Base-by-base conservation (phyloP, 495 filamentous ascomycete genomes). In the Evansstolkia leycettana region DNA sequence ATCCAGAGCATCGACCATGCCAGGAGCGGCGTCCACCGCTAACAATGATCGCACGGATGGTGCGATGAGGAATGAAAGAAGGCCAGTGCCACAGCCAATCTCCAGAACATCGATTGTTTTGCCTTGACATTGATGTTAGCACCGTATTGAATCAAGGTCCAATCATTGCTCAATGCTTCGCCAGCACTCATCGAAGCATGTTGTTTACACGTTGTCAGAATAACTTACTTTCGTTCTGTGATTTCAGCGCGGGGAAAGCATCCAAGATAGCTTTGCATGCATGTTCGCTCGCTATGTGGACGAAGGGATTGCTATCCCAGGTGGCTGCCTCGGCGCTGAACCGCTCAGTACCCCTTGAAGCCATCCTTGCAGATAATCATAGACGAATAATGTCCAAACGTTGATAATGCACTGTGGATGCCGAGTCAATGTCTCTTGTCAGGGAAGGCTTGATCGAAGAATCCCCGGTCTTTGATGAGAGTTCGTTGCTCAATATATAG, bases 61-160 rank as follows among this genome's bases (percentile, higher is more conserved):
- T 0, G 68, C 60, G 17, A 74, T 50, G 2, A 42, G 49, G 11
- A 69, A 56, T 1, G 67, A 70, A 1, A 75, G 54, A 4, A 73
- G 55, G 31, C 71, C 71, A 8, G 71, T 75, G 14, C 71, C 70
- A 44, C 70, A 73, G 36, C 71, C 71, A 10, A 75, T 64, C 50
- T 75, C 71, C 13, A 75, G 61, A 11, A 73, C 59, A 35, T 72
- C 46, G 13, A 50, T 32, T 9, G 12, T 14, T 7, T 16, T 20
- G 30, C 27, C 40, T 14, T n/a, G n/a, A n/a, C n/a, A n/a, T n/a
- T n/a, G n/a, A n/a, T n/a, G n/a, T n/a, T n/a, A n/a, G n/a, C n/a
- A n/a, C n/a, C n/a, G n/a, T n/a, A n/a, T n/a, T n/a, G n/a, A n/a
- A n/a, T n/a, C n/a, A n/a, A n/a, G n/a, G n/a, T n/a, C n/a, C n/a